Base-by-base conservation (phyloP, 2,329 filamentous ascomycete species). In the Zelopaecilomyces penicillatus region DNA sequence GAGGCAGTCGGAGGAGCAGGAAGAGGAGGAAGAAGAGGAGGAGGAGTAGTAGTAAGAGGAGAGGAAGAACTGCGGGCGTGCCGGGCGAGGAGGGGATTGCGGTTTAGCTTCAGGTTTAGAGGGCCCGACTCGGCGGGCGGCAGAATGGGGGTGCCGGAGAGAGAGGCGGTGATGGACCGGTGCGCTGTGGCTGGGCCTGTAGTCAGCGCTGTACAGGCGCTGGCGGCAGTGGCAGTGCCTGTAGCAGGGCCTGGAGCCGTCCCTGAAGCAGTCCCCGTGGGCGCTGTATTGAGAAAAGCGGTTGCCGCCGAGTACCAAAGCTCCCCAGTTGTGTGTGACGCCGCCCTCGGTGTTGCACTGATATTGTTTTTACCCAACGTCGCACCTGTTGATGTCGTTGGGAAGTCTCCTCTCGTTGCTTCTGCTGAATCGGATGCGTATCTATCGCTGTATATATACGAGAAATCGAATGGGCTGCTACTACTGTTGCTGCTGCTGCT, bases 11-110 rank as follows among this genome's bases (percentile, higher is more conserved):
- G 32, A 41, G 32, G 38, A 33, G 38, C 31, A 32, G 38, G 27
- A 34, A 31, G 30, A 36, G 38, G 33, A 30, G 33, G 33, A 38
- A 32, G 40, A 30, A 39, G 40, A 46, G 42, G 41, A 30, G 42
- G 43, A 45, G 41, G 41, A 29, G 34, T 19, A n/a, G 34, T 36
- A 31, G 38, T 41, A 35, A 47, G 45, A 47, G 45, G 45, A 47
- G 45, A 47, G 41, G 45, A 47, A 38, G 45, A 41, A 33, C 45
- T 47, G 45, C 45, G 45, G 43, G 33, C 45, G 45, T 47, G 45
- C 8, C 45, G 45, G 42, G 38, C 41, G 33, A 37, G 41, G 45
- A 40, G 42, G 42, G 45, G 45, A 31, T 43, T 46, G 44, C 40
- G 41, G 40, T 43, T 46, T 39, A 43, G 44, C 27, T 32, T 33